A percentile compares a stretch with the other conserved stretches of the same genome.
Evolutionary conservation across 2,329 filamentous ascomycete genomes (phyloP).

Genomic region (Sphaerulina vaccinii): DNA sequence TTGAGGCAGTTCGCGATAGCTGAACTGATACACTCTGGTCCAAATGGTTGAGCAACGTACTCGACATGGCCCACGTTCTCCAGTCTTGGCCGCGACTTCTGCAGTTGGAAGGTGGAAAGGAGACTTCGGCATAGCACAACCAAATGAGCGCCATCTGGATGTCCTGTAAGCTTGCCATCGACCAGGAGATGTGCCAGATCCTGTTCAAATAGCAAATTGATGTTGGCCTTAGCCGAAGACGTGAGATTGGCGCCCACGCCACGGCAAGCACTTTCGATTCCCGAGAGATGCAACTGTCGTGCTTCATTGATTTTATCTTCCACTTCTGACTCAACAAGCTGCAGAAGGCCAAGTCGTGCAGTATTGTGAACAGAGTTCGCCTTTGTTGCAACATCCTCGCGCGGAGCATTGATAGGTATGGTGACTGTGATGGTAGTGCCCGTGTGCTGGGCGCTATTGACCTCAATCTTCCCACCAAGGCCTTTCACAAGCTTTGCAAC

Average conservation of each 20-base stretch:
- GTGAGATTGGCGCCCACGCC: neutral
- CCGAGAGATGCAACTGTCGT: conserved; percentile 1
- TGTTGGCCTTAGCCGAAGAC: neutral
- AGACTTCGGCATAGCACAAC: neutral
- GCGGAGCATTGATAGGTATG: conserved; percentile 4
- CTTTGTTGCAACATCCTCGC: neutral
- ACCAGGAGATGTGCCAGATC: neutral
- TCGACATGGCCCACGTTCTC: conserved; percentile 4
- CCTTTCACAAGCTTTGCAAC: conserved; percentile 34
- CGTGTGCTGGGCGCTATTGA: conserved; percentile 33
- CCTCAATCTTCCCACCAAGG: conserved; percentile 30
- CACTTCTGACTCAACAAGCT: neutral
- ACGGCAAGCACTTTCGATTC: neutral
- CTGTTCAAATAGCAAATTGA: conserved; percentile 6
- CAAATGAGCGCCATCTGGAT: neutral
- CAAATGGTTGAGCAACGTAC: conserved; percentile 11
- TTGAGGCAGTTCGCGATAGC: conserved; percentile 9
- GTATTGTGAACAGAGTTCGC: neutral
- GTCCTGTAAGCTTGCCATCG: neutral
- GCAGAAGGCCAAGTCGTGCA: neutral
- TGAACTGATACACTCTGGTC: conserved; percentile 6
- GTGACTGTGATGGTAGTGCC: conserved; percentile 20
- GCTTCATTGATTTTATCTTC: neutral
- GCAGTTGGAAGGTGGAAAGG: neutral
- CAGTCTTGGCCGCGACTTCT: neutral